Evolutionary conservation across 441 rosid genomes (phyloP).

Genomic region (Isatis lusitanica): DNA sequence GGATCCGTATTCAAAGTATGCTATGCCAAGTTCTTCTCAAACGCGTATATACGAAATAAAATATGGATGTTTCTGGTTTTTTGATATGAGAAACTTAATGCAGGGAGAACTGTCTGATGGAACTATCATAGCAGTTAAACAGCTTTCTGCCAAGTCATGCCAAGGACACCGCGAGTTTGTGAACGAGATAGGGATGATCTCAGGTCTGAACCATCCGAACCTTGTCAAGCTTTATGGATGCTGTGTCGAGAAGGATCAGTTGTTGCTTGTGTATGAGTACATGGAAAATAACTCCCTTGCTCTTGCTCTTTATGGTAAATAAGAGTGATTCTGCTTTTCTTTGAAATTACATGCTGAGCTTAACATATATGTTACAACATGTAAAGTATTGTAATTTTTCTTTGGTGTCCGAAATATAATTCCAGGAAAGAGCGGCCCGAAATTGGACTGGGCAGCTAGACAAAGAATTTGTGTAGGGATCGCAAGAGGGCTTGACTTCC

Average conservation of each 20-base stretch:
- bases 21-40: not conserved
- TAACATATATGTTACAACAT: not conserved
- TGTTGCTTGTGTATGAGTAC: not conserved
- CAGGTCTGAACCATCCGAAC: constrained; percentile 40
- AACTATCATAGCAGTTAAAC: constrained; percentile 63
- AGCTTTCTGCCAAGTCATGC: constrained; percentile 66
- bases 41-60: not conserved
- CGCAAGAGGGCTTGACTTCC: no score
- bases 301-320: not conserved
- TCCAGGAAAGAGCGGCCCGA: not conserved
- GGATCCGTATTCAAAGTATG: constrained; percentile 82
- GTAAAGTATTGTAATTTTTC: not conserved
- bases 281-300: not conserved
- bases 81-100: not conserved
- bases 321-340: not conserved
- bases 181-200: constrained; percentile 75
- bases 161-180: constrained; percentile 78
- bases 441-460: not conserved
- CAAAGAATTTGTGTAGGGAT: no score
- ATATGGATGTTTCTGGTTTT: not conserved
- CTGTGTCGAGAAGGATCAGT: not conserved
- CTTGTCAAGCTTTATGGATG: not conserved
- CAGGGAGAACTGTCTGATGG: constrained; percentile 67
- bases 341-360: not conserved
- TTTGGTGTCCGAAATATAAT: not conserved